Base-by-base conservation (phyloP, 306 rosid species). In the Vicia villosa region DNA sequence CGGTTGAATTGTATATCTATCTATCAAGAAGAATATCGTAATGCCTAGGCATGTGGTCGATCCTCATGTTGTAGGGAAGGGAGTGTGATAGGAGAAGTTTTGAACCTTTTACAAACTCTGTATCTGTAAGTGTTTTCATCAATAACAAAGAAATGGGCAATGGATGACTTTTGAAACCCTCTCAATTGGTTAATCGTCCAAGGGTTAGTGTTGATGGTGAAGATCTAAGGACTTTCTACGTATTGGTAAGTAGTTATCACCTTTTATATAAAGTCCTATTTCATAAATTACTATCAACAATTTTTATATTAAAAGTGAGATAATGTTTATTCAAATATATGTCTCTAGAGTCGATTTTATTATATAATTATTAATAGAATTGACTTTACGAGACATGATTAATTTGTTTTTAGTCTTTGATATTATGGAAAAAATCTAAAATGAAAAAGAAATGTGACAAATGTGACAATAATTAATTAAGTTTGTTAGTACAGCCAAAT, bases 151-250 rank as follows among this genome's bases (percentile, higher is more conserved):
- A 67, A 4, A 74, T 78, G 24, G 42, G 15, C 28, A 78, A 66
- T 51, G 80, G 78, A 3, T 51, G 10, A 15, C 75, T 51, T 60
- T 37, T 78, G 2, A 82, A 62, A 26, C 72, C 83, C 54, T 82
- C 86, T 57, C 80, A 78, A 0, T 43, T 82, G 0, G 78, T 58
- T 45, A 82, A 51, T 19, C 77, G 75, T 13, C 82, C 86, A 4
- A 64, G 80, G 20, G 45, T 70, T 43, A 14, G 11, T 65, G 54
- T 78, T 61, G 86, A 80, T 36, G 86, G 86, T 65, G 20, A 78
- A 10, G 83, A 78, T 19, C 80, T 82, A 17, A 82, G 83, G 69
- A 74, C 45, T 26, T 82, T 78, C 80, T 82, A 82, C 69, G 65
- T 78, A 22, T 77, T 82, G 43, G 86, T 81, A 68, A 62, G 47